Conservation (phyloP, 371 early-diverging fungal species). For the Actinomucor elegans region DNA sequence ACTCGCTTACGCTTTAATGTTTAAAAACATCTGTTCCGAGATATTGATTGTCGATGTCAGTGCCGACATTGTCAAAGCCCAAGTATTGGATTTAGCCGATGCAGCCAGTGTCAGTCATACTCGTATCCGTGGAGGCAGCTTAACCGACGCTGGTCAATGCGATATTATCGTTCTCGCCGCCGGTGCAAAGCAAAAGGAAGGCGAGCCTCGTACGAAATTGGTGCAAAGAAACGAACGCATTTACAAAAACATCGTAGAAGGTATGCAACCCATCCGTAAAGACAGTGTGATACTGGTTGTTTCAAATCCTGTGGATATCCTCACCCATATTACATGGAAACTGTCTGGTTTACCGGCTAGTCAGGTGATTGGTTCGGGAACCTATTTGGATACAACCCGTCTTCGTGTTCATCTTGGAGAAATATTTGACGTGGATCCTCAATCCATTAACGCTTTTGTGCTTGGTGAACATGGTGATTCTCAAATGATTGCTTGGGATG, state of each 20-base stretch:
- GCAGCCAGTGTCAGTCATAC: constrained; percentile 70
- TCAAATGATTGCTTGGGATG: constrained; percentile 82
- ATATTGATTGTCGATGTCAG: constrained; percentile 73
- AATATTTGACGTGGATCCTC: constrained; percentile 60
- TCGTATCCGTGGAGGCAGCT: constrained; percentile 55
- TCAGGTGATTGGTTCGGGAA: constrained; percentile 89
- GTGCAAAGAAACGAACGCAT: constrained; percentile 82
- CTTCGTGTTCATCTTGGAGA: constrained; percentile 67
- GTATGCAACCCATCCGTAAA: constrained; percentile 74
- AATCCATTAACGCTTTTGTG: constrained; percentile 79
- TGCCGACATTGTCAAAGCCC: constrained; percentile 66
- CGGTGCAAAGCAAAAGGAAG: constrained; percentile 82
- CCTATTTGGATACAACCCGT: constrained; percentile 80
- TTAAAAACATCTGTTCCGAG: constrained; percentile 69
- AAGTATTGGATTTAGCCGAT: constrained; percentile 79
- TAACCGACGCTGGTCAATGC: constrained; percentile 77
- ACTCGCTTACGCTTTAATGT: constrained; percentile 70
- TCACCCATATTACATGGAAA: constrained; percentile 83
- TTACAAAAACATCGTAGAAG: constrained; percentile 65
- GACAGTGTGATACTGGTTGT: constrained; percentile 76
- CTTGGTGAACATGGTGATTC: constrained; percentile 90
- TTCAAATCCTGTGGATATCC: constrained; percentile 81
- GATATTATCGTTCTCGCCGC: constrained; percentile 89
- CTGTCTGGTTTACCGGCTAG: constrained; percentile 71
- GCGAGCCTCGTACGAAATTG: constrained; percentile 74